phyloP scores from a whole-genome alignment of 176 grass and related monocot genomes.

The Aegilops sharonensis region DNA sequence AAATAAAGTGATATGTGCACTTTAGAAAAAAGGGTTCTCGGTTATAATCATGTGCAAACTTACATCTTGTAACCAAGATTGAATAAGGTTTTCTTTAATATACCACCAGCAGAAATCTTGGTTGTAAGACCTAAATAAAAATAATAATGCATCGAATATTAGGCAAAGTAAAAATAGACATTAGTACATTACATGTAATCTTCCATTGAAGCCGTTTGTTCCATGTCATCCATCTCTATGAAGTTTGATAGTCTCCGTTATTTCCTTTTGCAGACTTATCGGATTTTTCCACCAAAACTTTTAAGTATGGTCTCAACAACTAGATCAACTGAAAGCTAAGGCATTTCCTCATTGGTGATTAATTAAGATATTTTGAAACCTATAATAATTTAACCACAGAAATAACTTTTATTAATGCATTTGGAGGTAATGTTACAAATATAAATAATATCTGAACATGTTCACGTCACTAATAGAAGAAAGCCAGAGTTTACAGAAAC shows the following conservation, averaged over 20 bases:
- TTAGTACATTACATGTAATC: not conserved
- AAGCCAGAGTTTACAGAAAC: not conserved
- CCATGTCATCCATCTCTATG: not conserved
- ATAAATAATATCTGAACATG: not conserved
- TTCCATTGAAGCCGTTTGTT: not conserved
- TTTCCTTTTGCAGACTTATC: not conserved
- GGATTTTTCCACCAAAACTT: not conserved
- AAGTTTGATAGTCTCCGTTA: not conserved
- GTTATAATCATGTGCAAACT: conserved; percentile 25
- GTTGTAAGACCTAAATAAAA: conserved; percentile 58
- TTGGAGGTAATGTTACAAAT: not conserved
- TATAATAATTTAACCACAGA: too few relatives aligned
- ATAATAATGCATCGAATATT: conserved; percentile 16
- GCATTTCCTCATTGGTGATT: too few relatives aligned
- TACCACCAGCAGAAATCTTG: conserved; percentile 70
- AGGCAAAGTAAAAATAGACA: not conserved
- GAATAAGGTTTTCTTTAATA: conserved; percentile 80
- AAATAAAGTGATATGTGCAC: not conserved
- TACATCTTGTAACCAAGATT: conserved; percentile 82
- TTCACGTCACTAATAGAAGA: not conserved
- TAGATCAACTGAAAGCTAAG: not conserved
- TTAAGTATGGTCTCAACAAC: not conserved
- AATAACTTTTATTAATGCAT: not conserved
- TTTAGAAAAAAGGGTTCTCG: not conserved
- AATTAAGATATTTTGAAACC: too few relatives aligned